Percentiles rank a stretch among this genome's conserved stretches.
These are phyloP conservation scores for Apophysomyces elegans DNA, from an alignment of 371 early-diverging fungal species.

Conservation along the genomic window DNA sequence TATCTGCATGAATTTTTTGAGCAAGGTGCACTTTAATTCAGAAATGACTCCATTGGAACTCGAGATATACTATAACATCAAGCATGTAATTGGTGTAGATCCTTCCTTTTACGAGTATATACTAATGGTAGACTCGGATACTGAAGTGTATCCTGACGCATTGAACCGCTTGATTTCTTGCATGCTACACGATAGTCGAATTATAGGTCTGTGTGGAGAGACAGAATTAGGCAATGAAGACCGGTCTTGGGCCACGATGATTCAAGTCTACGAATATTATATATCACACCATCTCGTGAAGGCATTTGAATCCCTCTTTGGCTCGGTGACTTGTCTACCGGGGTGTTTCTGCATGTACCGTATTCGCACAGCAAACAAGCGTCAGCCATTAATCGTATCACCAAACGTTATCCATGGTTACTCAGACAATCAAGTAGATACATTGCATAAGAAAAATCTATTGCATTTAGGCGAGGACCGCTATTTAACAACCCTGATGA, in stretches of 20 bases:
- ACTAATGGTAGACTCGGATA: conserved; percentile 98
- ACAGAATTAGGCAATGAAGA: conserved; percentile 82
- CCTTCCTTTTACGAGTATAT: conserved; percentile 87
- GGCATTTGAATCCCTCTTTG: conserved; percentile 93
- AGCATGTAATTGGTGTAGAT: conserved; percentile 77
- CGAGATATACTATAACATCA: conserved; percentile 90
- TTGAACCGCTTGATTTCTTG: conserved; percentile 74
- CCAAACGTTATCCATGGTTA: conserved; percentile 86
- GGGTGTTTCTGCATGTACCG: conserved; percentile 98
- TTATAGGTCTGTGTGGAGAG: conserved; percentile 87
- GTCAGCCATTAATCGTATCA: conserved; percentile 68
- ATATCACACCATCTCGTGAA: conserved; percentile 94
- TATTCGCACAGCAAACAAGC: conserved; percentile 78
- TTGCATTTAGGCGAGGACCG: conserved; percentile 97
- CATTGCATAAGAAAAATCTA: conserved; percentile 98
- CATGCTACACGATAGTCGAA: conserved; percentile 76
- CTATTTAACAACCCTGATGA: conserved; percentile 97
- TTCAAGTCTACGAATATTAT: conserved; percentile 97
- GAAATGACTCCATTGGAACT: conserved; percentile 94
- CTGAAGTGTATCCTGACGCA: conserved; percentile 79
- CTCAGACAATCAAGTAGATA: conserved; percentile 92
- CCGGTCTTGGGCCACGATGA: conserved; percentile 85
- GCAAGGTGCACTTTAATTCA: conserved; percentile 89
- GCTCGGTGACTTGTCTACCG: conserved; percentile 94
- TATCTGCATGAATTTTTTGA: conserved; percentile 95